These are phyloP conservation scores for Lactarius indigo DNA, from an alignment of 768 basidiomycete genomes.

Conservation along the genomic window DNA sequence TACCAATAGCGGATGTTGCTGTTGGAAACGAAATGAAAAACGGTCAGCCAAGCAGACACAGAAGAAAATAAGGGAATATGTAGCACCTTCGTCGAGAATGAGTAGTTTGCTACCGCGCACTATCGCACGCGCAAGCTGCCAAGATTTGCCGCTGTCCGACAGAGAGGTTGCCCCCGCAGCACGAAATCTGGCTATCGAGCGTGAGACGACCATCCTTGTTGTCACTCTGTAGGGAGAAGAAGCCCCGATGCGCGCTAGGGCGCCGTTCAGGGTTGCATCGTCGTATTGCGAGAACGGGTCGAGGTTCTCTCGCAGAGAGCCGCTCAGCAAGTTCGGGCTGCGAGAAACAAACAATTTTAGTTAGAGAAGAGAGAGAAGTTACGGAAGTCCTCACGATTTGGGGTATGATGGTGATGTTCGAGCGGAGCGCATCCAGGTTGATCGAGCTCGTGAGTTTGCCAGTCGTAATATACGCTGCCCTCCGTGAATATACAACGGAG, in stretches of 20 bases:
- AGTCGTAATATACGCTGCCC: conserved; percentile 50
- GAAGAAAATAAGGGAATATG: neutral
- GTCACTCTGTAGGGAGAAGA: conserved; percentile 40
- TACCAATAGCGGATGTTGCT: conserved; percentile 48
- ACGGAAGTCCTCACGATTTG: conserved; percentile 45
- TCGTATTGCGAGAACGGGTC: conserved; percentile 57
- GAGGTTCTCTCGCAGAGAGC: conserved; percentile 55
- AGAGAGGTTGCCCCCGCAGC: conserved; percentile 46
- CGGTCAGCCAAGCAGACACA: neutral
- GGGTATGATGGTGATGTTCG: conserved; percentile 57
- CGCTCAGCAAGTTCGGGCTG: conserved; percentile 50
- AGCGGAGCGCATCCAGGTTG: conserved; percentile 52
- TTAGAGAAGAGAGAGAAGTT: too few species aligned
- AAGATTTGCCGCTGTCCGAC: conserved; percentile 62
- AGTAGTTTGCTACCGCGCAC: conserved; percentile 53
- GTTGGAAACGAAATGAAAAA: too few species aligned
- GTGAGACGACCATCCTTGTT: conserved; percentile 38
- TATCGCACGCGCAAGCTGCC: conserved; percentile 56
- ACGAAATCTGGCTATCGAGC: conserved; percentile 43
- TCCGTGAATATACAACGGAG: conserved; percentile 52
- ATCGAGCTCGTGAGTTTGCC: conserved; percentile 42
- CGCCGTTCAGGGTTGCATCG: conserved; percentile 48
- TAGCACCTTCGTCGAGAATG: conserved; percentile 54
- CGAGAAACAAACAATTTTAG: neutral
- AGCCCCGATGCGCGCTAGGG: conserved; percentile 46